Conservation (phyloP, 768 basidiomycete genomes). For the Leccinum pellstonianum region DNA sequence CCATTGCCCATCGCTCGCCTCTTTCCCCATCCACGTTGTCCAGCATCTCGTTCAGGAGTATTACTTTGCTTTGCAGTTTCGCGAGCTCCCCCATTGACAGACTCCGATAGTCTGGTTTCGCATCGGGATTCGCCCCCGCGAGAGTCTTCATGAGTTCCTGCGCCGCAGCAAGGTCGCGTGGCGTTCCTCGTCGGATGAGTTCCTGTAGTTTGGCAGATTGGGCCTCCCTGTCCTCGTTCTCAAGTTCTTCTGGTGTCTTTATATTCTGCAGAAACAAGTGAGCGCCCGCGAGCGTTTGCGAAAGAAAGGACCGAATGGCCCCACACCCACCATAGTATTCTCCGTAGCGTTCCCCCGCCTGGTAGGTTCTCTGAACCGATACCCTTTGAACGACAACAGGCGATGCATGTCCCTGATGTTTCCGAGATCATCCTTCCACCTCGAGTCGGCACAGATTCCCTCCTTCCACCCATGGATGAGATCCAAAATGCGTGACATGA, state of each 20-base stretch:
- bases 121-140: slow-evolving; percentile 92
- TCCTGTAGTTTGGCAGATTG: slow-evolving; percentile 99
- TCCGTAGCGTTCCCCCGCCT: slow-evolving; percentile 17
- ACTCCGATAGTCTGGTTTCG: slow-evolving; percentile 89
- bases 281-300: background rate
- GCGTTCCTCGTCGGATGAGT: slow-evolving; percentile 92
- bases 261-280: slow-evolving; percentile 58
- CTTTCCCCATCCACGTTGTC: slow-evolving; percentile 78
- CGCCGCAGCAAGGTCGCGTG: slow-evolving; percentile 90
- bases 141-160: slow-evolving; percentile 97
- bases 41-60: slow-evolving; percentile 95
- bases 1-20: slow-evolving; percentile 78
- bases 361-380: slow-evolving; percentile 62
- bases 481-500: slow-evolving; percentile 93
- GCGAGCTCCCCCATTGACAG: slow-evolving; percentile 89
- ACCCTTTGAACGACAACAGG: slow-evolving; percentile 90
- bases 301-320: background rate
- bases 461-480: slow-evolving; percentile 95
- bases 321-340: slow-evolving; percentile 22
- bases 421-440: slow-evolving; percentile 95
- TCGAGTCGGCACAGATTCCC: slow-evolving; percentile 80
- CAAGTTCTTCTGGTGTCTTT: slow-evolving; percentile 94
- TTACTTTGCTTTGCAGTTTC: slow-evolving; percentile 92
- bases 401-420: slow-evolving; percentile 99
- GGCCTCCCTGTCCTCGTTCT: slow-evolving; percentile 91